Evolutionary conservation across 768 basidiomycete species (phyloP), one percentile per base, ranked within the genome.

Genomic region (Pisolithus tinctorius): DNA sequence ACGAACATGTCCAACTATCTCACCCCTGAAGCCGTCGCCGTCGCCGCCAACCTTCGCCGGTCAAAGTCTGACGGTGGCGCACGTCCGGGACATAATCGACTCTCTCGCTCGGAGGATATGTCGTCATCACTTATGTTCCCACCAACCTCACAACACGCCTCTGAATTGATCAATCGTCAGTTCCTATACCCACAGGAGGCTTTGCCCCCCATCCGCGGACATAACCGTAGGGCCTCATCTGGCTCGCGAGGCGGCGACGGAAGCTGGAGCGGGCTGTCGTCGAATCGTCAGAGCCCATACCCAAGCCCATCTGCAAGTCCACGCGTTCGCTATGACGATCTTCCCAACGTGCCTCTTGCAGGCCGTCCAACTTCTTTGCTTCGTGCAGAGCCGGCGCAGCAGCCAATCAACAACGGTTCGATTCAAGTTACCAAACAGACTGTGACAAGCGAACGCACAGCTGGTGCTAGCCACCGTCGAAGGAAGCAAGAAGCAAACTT

Each of bases 401-500:
- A 57, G 23, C 50, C 25, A 23, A 25, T 42, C 3, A 4, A 45
- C 3, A 4, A 45, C 5, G 60, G 53, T 27, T 0, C 30, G 44
- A 10, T 67, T 41, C 20, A 17, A 10, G 73, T 80, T 25, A 76
- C 80, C 29, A 88, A 88, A 66, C 84, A 80, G 64, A 92, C 91
- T 55, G 93, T 96, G 13, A 96, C 93, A 42, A 95, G 93, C 34
- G 83, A 84, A 38, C 84, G 91, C 53, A 96, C 93, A 45, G 84
- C 85, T 46, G 85, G 88, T 64, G 93, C 93, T 4, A 88, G 86
- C 57, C 83, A 88, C 62, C 84, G 82, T 58, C 74, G 93, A 51
- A 74, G 93, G 58, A 95, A 92, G 62, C 88, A 89, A 63, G 88
- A 92, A 47, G 93, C 93, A 41, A 84, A 81, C 55, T 95, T 94